phyloP scores from a whole-genome alignment of 305 asterid species.

The Lippia alba region DNA sequence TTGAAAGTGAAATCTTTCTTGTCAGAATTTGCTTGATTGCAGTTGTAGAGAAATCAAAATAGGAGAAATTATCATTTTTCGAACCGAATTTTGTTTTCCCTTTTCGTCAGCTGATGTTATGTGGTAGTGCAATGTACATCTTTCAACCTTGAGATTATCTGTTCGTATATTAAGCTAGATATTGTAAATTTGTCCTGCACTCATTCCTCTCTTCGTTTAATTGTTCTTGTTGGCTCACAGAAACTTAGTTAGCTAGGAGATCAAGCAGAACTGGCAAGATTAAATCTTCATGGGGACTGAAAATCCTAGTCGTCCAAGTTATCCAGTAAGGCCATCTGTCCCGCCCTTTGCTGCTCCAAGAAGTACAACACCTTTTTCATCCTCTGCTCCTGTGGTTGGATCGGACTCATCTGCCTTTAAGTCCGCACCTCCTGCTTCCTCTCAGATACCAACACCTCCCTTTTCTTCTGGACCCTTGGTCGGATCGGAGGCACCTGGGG shows the following conservation, averaged over 20 bases:
- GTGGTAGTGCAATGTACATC: background rate
- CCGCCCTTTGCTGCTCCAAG: conserved; percentile 59
- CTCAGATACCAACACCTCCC: conserved; percentile 51
- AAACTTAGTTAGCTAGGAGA: conserved; percentile 45
- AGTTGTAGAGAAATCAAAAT: conserved; percentile 9
- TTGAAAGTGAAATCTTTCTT: conserved; percentile 23
- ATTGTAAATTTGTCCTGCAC: background rate
- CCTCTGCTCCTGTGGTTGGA: conserved; percentile 67
- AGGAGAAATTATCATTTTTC: background rate
- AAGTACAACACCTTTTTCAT: conserved; percentile 58
- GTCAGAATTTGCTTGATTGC: conserved; percentile 22
- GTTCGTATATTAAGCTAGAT: background rate
- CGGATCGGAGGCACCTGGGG: conserved; percentile 47
- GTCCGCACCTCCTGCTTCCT: conserved; percentile 53
- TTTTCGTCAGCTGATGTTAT: background rate
- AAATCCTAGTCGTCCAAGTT: conserved; percentile 60
- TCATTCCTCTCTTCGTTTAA: background rate
- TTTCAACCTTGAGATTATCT: conserved; percentile 1
- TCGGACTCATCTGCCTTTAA: conserved; percentile 61
- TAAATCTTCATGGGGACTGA: conserved; percentile 73
- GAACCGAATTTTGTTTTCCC: background rate
- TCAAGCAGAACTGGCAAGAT: conserved; percentile 31
- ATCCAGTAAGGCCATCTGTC: conserved; percentile 53
- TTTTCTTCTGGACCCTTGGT: conserved; percentile 54
- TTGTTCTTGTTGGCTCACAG: conserved; percentile 37